Base-by-base conservation (phyloP, 805 yeast species). In the Barnettozyma californica region DNA sequence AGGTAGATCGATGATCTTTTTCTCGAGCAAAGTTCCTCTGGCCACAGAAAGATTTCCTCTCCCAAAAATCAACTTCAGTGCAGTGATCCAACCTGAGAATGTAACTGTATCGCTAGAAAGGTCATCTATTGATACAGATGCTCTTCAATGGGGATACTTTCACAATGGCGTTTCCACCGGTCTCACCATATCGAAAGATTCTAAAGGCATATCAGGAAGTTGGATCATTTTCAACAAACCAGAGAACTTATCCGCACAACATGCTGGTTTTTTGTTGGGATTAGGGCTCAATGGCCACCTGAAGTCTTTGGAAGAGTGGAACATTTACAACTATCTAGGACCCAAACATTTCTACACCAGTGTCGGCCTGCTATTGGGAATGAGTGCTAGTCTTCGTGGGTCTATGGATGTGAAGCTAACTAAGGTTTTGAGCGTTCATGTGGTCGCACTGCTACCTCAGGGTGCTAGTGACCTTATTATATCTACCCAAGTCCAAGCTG, bases 181-280 rank as follows among this genome's bases (percentile, higher is more conserved):
- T 0, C 67, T 94, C 44, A 81, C 84, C 47, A 80, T 92, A 8
- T 80, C 92, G 5, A 74, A 73, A 47, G 79, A 77, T 42, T 80
- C 89, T 0, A 75, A 76, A 37, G 89, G 87, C 9, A 80, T 88
- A 9, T 76, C 80, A 9, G 96, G 97, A 1, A 82, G 95, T 56
- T 92, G 98, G 98, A 86, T 92, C 34, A 84, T 85, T 1, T 89
- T 87, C 62, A 88, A 88, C 57, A 84, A 83, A 55, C 96, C 96
- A 0, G 75, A 76, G 1, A 74, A 69, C 5, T 63, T 86, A 29
- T 81, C 80, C 55, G 77, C 96, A 0, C 91, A 87, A 52, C 97
- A 91, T 69, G 97, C 97, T 20, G 99, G 99, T 0, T 90, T 94
- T 56, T 66, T 94, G n/a, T 67, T 89, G 18, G 99, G 97, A 0